Evolutionary conservation across 768 basidiomycete genomes (phyloP).

Genomic region (Lentinula edodes): DNA sequence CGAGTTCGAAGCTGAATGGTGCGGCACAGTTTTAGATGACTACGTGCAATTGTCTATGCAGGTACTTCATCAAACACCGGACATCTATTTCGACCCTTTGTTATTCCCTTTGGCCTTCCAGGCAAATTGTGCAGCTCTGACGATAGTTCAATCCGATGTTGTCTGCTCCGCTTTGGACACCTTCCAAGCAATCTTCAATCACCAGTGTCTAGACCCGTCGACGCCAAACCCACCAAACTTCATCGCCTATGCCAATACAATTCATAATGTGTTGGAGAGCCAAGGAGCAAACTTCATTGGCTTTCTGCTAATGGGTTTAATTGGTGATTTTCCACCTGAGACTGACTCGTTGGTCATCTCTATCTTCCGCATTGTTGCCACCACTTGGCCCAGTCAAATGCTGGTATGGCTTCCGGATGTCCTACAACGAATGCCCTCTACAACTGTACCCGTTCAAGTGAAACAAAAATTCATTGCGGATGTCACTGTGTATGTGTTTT

Average conservation of each 20-base stretch:
- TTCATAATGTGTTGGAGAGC: constrained; percentile 55
- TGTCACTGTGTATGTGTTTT: constrained; percentile 59
- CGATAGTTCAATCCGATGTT: constrained; percentile 77
- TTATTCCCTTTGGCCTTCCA: constrained; percentile 76
- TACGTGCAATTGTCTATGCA: constrained; percentile 78
- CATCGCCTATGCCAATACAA: constrained; percentile 54
- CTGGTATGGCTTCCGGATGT: constrained; percentile 68
- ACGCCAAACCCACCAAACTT: constrained; percentile 52
- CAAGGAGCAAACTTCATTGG: constrained; percentile 70
- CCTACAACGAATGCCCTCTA: constrained; percentile 62
- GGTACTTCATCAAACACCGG: constrained; percentile 62
- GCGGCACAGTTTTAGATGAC: constrained; percentile 82
- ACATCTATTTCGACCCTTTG: constrained; percentile 73
- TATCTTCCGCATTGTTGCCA: constrained; percentile 66
- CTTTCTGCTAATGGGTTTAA: constrained; percentile 69
- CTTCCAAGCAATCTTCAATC: constrained; percentile 67
- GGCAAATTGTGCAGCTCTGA: constrained; percentile 71
- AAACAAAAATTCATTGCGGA: constrained; percentile 72
- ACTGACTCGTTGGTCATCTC: constrained; percentile 65
- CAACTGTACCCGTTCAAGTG: constrained; percentile 54
- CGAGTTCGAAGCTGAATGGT: neutral
- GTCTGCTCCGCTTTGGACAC: constrained; percentile 80
- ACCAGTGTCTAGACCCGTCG: constrained; percentile 57
- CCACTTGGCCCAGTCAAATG: constrained; percentile 64
- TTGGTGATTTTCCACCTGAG: constrained; percentile 88